These are phyloP conservation scores for Ophiognomonia clavigignenti-juglandacearum DNA, from an alignment of 2,329 filamentous ascomycete genomes.

Conservation along the genomic window DNA sequence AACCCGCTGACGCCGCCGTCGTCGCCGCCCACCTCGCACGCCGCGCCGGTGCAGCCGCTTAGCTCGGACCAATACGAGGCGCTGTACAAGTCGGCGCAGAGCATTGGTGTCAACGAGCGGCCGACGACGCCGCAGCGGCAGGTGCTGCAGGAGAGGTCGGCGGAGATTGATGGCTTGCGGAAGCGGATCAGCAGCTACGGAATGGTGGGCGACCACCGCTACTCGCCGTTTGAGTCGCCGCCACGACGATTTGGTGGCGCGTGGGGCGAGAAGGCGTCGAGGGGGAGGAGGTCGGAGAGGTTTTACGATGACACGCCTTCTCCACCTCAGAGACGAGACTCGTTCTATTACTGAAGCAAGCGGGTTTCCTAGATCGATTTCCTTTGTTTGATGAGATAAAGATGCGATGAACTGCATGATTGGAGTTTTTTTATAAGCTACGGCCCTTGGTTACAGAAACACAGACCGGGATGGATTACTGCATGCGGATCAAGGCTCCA, in stretches of 20 bases:
- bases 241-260: conserved; percentile 10
- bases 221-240: conserved; percentile 13
- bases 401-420: too few relatives aligned
- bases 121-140: conserved; percentile 8
- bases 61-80: conserved; percentile 8
- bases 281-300: conserved; percentile 9
- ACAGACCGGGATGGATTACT: too few relatives aligned
- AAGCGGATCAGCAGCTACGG: conserved; percentile 3
- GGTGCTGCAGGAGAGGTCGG: conserved; percentile 6
- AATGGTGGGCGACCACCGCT: background rate
- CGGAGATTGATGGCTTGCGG: conserved; percentile 7
- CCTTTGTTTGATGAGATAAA: too few relatives aligned
- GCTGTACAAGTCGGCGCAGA: conserved; percentile 10
- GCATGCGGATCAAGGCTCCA: too few relatives aligned
- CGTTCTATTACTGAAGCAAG: background rate
- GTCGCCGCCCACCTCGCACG: too few relatives aligned
- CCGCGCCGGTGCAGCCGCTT: conserved; percentile 9
- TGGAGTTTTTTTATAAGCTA: too few relatives aligned
- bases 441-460: too few relatives aligned
- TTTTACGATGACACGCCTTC: conserved; percentile 14
- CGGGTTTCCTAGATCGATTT: too few relatives aligned
- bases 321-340: too few relatives aligned
- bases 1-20: too few relatives aligned
- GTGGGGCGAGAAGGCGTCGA: conserved; percentile 9
- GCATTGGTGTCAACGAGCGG: conserved; percentile 10